These are phyloP conservation scores for Raffaelea arxii DNA, from an alignment of 2,329 filamentous ascomycete genomes.

Conservation along the genomic window DNA sequence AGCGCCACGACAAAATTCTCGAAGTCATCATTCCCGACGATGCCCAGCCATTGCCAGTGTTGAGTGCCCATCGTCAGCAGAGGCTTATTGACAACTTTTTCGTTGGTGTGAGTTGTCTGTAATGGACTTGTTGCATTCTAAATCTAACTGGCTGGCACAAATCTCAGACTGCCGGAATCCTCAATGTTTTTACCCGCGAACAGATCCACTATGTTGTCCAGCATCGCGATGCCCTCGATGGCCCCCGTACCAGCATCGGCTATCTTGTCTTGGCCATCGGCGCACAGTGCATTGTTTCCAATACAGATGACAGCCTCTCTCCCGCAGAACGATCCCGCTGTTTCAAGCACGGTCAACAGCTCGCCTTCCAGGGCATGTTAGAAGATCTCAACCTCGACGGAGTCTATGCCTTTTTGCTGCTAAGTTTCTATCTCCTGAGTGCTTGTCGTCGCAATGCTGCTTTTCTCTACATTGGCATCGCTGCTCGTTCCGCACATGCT, in stretches of 20 bases:
- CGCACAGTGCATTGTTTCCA: conserved; percentile 8
- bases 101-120: neutral
- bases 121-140: neutral
- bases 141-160: neutral
- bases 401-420: conserved; percentile 41
- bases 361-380: conserved; percentile 39
- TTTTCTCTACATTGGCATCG: conserved; percentile 53
- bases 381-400: conserved; percentile 43
- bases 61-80: neutral
- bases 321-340: conserved; percentile 4
- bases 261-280: conserved; percentile 11
- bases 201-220: neutral
- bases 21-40: conserved; percentile 1
- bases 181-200: neutral
- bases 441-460: conserved; percentile 49
- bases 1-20: neutral
- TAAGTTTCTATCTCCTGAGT: conserved; percentile 50
- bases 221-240: neutral
- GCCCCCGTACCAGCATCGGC: neutral
- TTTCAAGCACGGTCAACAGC: conserved; percentile 8
- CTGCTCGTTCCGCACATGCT: conserved; percentile 44
- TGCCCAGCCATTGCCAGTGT: neutral
- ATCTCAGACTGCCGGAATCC: neutral
- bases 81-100: neutral
- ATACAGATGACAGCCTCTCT: neutral